phyloP scores from a whole-genome alignment of 176 grass and related monocot genomes.

The Juncus effusus region DNA sequence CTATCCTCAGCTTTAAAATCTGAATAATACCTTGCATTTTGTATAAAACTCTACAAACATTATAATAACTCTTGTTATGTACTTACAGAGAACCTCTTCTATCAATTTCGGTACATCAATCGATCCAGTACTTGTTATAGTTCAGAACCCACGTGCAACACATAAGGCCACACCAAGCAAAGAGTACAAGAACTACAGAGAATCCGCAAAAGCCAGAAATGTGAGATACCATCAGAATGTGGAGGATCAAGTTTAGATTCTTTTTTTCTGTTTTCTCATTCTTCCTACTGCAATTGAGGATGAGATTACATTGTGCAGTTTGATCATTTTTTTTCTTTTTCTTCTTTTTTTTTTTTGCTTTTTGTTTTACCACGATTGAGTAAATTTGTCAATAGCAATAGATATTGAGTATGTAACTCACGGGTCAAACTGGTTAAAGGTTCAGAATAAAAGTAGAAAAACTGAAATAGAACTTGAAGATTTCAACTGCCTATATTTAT shows the following conservation, averaged over 20 bases:
- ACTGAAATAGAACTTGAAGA: too few relatives aligned
- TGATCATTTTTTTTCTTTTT: too few relatives aligned
- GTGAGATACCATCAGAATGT: constrained; percentile 12
- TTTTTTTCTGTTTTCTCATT: neutral
- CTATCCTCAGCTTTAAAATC: neutral
- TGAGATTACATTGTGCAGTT: too few relatives aligned
- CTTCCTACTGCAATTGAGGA: too few relatives aligned
- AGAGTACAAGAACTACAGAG: neutral
- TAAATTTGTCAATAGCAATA: too few relatives aligned
- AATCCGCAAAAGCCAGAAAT: constrained; percentile 1
- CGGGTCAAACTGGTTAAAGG: too few relatives aligned
- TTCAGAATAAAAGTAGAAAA: too few relatives aligned
- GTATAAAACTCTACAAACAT: too few relatives aligned
- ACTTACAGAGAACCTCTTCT: constrained; percentile 42
- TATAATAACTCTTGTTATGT: constrained; percentile 15
- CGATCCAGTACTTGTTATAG: constrained; percentile 58
- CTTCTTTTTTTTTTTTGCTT: too few relatives aligned
- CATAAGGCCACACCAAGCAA: constrained; percentile 18
- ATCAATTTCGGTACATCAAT: constrained; percentile 27
- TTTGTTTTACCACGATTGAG: too few relatives aligned
- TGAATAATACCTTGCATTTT: neutral
- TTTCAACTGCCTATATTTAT: too few relatives aligned
- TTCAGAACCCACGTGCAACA: constrained; percentile 58
- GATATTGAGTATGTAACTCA: too few relatives aligned
- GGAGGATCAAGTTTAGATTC: constrained; percentile 22